Evolutionary conservation across 169 alveolate genomes (phyloP).

Genomic region (Eimeria acervulina): DNA sequence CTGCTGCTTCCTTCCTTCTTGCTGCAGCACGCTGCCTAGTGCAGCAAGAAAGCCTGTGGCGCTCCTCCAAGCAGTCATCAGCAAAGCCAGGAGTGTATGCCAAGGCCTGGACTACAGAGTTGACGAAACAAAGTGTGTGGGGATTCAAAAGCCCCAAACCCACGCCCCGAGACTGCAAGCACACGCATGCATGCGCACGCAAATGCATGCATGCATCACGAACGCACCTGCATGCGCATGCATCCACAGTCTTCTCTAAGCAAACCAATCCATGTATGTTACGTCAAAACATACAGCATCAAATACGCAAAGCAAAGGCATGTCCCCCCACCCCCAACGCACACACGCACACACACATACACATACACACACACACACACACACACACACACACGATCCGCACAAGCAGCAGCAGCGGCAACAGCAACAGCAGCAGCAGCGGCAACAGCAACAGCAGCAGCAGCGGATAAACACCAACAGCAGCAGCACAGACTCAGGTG

Average conservation of each 20-base stretch:
- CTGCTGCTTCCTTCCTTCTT: constrained; percentile 31
- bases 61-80: constrained; percentile 68
- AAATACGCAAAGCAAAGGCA: neutral
- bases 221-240: too few relatives aligned
- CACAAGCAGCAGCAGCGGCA: constrained; percentile 3
- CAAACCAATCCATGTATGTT: too few relatives aligned
- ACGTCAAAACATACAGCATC: too few relatives aligned
- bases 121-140: constrained; percentile 75
- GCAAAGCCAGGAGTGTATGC: constrained; percentile 82
- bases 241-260: too few relatives aligned
- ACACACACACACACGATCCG: neutral
- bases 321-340: too few relatives aligned
- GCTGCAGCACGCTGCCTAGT: constrained; percentile 27
- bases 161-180: constrained; percentile 19
- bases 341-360: neutral
- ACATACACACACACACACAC: neutral
- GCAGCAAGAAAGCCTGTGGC: constrained; percentile 56
- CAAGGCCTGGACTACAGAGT: constrained; percentile 79
- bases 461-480: neutral
- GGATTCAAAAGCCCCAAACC: constrained; percentile 80
- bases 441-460: constrained; percentile 10
- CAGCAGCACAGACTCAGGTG: neutral
- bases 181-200: neutral
- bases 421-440: neutral
- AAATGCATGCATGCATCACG: neutral